Percentiles rank a stretch among this genome's conserved stretches.
phyloP scores from a whole-genome alignment of 1,284 basidiomycete species.

The Ganoderma sinense region DNA sequence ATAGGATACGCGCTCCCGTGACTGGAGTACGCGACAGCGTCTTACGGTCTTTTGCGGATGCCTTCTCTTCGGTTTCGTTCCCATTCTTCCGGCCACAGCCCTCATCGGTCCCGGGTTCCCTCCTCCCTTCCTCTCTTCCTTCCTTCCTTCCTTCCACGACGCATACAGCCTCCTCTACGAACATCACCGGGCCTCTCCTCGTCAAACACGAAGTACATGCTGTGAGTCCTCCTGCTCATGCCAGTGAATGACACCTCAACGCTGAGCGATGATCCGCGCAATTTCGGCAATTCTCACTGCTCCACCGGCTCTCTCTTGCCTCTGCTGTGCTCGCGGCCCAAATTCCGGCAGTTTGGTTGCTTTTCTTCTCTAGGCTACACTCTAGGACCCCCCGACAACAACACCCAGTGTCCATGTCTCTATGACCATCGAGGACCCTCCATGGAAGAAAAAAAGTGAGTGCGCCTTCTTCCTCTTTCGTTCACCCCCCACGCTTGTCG shows the following conservation, averaged over 20 bases:
- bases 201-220: conserved; percentile 19
- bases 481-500: background rate
- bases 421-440: conserved; percentile 46
- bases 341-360: conserved; percentile 8
- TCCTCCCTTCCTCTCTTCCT: conserved; percentile 12
- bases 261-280: conserved; percentile 12
- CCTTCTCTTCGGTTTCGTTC: conserved; percentile 13
- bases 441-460: conserved; percentile 52
- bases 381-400: background rate
- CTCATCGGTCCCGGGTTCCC: conserved; percentile 12
- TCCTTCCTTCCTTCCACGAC: conserved; percentile 20
- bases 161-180: conserved; percentile 11
- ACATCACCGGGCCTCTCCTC: conserved; percentile 11
- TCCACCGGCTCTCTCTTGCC: background rate
- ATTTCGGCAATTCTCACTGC: conserved; percentile 5
- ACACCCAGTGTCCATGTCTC: conserved; percentile 33
- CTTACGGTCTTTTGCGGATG: conserved; percentile 27
- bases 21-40: conserved; percentile 26
- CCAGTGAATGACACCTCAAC: background rate
- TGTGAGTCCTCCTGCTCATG: conserved; percentile 22
- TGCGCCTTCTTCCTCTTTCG: conserved; percentile 6
- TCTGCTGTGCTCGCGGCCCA: conserved; percentile 1
- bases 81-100: conserved; percentile 9
- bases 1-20: conserved; percentile 30
- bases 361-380: background rate